Base-by-base conservation (phyloP, 208 protist species). In the Tetramitus jugosus region DNA sequence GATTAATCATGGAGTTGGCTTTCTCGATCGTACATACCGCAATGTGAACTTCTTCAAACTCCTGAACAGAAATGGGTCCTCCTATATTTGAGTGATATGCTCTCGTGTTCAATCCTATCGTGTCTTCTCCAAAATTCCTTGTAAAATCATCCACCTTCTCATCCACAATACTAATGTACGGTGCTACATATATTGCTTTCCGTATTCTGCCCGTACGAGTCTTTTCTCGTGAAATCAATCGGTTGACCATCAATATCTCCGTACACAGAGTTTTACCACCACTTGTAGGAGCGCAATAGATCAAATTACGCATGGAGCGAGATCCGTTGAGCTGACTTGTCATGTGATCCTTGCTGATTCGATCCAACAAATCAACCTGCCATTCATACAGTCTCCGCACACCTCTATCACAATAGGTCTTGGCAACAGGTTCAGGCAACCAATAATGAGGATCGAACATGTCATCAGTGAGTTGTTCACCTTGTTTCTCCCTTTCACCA, bases 111-210 rank as follows among this genome's bases (percentile, higher is more conserved):
- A 56, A 20, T 20, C 14, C 14, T 20, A 10, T 26, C 49, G 49
- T 26, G 49, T 10, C 10, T 26, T 56, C 20, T 20, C 10, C 20
- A 56, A 56, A 20, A 26, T 26, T 56, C 49, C 20, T 56, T 56
- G 49, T 20, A 10, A 56, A 56, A 60, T 84, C 82, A 56, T 77
- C 76, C 52, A 85, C 85, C 82, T 95, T 96, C 81, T 97, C 94
- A 75, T 94, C 88, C 0, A 90, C 92, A 0, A 97, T 74, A 0
- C 90, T 88, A 7, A 92, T 87, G 78, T 79, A 92, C 3, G 89
- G 89, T n/a, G 92, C 29, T 14, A 91, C 79, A 42, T 84, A 84
- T 2, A 86, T 78, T 2, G 46, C 64, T 33, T 84, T 85, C 29
- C 46, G 43, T 71, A 26, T 53, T 80, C 42, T 20, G 4, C 40